Conservation (phyloP, 192 early-diverging fungal genomes). For the Martensiomyces pterosporus region DNA sequence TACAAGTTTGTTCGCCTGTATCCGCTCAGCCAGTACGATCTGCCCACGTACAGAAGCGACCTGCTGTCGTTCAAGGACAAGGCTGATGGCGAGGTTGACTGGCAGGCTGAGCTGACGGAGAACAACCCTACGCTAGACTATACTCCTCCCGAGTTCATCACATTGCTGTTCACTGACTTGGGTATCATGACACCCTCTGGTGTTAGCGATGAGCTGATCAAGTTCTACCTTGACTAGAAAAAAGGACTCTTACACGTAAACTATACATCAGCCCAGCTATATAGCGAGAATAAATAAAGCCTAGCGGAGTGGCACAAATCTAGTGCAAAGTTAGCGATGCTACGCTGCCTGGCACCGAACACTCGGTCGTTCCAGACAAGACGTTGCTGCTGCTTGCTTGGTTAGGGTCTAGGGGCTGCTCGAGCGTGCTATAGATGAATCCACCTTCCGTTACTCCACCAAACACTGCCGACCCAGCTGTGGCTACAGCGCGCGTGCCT, state of each 20-base stretch:
- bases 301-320: no score
- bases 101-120: conserved; percentile 27
- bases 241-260: no score
- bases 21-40: conserved; percentile 93
- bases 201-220: conserved; percentile 82
- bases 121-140: conserved; percentile 85
- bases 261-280: no score
- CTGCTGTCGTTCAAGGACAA: conserved; percentile 62
- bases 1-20: conserved; percentile 97
- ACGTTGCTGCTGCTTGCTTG: conserved; percentile 3
- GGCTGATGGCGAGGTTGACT: conserved; percentile 21
- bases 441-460: conserved; percentile 33
- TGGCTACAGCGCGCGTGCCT: no score
- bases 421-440: conserved; percentile 19
- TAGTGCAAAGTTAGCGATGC: background rate
- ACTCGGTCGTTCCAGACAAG: conserved; percentile 31
- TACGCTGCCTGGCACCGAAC: conserved; percentile 33
- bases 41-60: conserved; percentile 70
- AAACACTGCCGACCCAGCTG: conserved; percentile 7
- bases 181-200: conserved; percentile 89
- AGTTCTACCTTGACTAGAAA: conserved; percentile 69
- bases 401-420: background rate
- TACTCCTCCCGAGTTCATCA: conserved; percentile 89
- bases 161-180: conserved; percentile 83
- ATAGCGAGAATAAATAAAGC: no score